Percentiles rank a stretch among this genome's conserved stretches.
phyloP scores from a whole-genome alignment of 73 alveolate species.

The Durusdinium trenchii region DNA sequence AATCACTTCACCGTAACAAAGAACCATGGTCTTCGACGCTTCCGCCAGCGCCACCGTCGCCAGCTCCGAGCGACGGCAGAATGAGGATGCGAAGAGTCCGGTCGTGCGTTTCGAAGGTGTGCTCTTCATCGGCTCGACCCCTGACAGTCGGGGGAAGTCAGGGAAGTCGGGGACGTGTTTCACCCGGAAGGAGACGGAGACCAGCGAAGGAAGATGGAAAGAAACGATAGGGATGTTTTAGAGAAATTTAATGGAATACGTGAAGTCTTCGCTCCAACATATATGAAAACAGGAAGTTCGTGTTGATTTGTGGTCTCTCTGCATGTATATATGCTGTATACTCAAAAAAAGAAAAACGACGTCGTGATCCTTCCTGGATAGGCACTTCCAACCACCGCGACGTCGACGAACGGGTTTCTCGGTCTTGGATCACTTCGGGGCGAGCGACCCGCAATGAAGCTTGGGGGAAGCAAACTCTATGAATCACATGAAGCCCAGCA shows the following conservation, averaged over 20 bases:
- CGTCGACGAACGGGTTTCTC: no score
- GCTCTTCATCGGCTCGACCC: conserved; percentile 44
- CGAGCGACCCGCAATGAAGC: no score
- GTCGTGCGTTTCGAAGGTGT: conserved; percentile 79
- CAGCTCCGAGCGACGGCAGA: conserved; percentile 55
- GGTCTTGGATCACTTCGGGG: no score
- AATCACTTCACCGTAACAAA: no score
- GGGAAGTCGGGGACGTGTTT: background rate
- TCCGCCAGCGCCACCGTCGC: no score
- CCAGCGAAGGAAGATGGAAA: background rate
- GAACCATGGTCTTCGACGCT: no score
- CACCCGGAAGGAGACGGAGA: background rate
- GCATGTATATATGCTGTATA: no score
- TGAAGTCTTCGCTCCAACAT: background rate
- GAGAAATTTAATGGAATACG: background rate
- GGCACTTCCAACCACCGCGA: no score
- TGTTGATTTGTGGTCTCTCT: background rate
- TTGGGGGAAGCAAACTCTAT: no score
- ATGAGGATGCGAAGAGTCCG: conserved; percentile 56
- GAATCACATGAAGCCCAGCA: no score
- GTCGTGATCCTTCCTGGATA: no score
- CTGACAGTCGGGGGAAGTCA: background rate
- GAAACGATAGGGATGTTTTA: background rate
- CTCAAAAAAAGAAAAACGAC: no score
- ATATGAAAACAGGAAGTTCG: background rate